Conservation (phyloP, 2,329 filamentous ascomycete genomes). For the Cucurbitaria berberidis region DNA sequence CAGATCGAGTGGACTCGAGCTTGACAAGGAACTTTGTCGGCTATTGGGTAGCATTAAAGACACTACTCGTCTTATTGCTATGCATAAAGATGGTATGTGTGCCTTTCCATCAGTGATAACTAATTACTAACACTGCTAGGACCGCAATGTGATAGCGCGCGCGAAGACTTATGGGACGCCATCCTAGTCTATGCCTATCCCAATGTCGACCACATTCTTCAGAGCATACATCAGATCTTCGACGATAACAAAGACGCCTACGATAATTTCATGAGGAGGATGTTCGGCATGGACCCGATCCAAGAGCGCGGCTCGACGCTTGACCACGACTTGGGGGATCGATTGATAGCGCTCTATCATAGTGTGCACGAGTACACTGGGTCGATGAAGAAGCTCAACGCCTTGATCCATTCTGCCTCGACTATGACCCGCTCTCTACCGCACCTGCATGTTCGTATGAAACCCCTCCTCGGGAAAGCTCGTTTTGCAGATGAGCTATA, state of each 20-base stretch:
- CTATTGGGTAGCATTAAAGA: not conserved
- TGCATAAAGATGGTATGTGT: not conserved
- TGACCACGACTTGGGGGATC: constrained; percentile 7
- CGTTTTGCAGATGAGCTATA: constrained; percentile 12
- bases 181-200: not conserved
- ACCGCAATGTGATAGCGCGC: not conserved
- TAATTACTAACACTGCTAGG: constrained; percentile 1
- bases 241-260: not conserved
- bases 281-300: constrained; percentile 3
- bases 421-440: not conserved
- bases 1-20: not conserved
- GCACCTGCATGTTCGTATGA: constrained; percentile 1
- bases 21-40: not conserved
- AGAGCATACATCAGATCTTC: not conserved
- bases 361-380: not conserved
- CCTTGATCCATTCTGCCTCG: not conserved
- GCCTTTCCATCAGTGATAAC: not conserved
- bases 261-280: constrained; percentile 1
- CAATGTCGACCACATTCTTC: not conserved
- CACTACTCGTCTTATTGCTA: not conserved
- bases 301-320: not conserved
- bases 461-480: constrained; percentile 4
- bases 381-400: not conserved
- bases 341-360: constrained; percentile 5
- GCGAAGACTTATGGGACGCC: not conserved